A percentile compares a stretch with the other conserved stretches of the same genome.
phyloP scores from a whole-genome alignment of 2,329 filamentous ascomycete species.

The Penicillium sp. region DNA sequence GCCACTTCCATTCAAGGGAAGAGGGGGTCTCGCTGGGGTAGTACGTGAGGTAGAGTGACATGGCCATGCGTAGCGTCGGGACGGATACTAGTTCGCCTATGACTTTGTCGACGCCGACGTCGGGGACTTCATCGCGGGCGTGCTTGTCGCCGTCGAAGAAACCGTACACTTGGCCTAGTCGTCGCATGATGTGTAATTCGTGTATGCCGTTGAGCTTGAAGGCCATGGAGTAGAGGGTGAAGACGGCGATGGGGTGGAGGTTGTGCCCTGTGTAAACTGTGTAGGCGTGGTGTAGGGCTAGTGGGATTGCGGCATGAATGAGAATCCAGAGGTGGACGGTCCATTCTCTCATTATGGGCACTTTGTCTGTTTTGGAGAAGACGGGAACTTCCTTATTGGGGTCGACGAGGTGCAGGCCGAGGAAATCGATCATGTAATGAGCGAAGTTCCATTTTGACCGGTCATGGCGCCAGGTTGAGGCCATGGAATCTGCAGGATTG shows the following conservation, averaged over 20 bases:
- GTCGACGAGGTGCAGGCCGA: constrained; percentile 20
- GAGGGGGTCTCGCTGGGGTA: constrained; percentile 16
- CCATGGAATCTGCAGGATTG: constrained; percentile 13
- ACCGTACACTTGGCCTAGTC: constrained; percentile 37
- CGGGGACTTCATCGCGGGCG: constrained; percentile 42
- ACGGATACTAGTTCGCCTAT: constrained; percentile 32
- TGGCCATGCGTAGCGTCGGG: constrained; percentile 28
- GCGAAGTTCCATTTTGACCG: constrained; percentile 9
- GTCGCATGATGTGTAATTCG: constrained; percentile 37
- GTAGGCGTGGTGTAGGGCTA: constrained; percentile 38
- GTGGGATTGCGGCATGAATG: constrained; percentile 36
- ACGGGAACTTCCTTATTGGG: constrained; percentile 33
- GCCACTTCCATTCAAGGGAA: constrained; percentile 24
- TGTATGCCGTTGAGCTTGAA: constrained; percentile 41
- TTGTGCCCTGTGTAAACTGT: constrained; percentile 26
- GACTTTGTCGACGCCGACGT: constrained; percentile 36
- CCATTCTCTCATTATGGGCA: constrained; percentile 37
- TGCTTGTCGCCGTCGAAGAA: constrained; percentile 47
- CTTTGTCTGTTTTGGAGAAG: constrained; percentile 40
- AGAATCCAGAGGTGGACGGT: constrained; percentile 40
- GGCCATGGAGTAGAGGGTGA: constrained; percentile 36
- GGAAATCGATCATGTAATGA: constrained; percentile 14
- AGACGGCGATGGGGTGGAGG: constrained; percentile 28
- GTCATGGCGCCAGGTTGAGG: constrained; percentile 14
- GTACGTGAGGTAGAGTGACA: constrained; percentile 32